These are phyloP conservation scores for Spiraea crenata DNA, from an alignment of 331 rosid species.

Conservation along the genomic window DNA sequence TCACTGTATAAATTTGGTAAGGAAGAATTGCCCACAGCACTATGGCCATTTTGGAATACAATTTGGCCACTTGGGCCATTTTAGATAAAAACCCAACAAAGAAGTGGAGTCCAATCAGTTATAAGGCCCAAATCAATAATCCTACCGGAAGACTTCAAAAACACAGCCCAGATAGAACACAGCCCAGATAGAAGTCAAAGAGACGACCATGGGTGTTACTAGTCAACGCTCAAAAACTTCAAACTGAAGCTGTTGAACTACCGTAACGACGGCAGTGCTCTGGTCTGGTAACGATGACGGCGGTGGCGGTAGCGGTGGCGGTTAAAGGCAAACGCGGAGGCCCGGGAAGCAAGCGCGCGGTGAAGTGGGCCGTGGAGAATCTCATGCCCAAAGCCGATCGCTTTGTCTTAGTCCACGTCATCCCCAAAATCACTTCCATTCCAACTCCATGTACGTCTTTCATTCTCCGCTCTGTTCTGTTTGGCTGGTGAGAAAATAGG, in stretches of 20 bases:
- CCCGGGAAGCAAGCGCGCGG: conserved; percentile 74
- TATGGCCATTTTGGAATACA: no score
- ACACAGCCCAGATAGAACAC: no score
- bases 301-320: conserved; percentile 83
- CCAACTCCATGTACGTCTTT: conserved; percentile 59
- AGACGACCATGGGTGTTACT: no score
- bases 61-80: no score
- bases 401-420: conserved; percentile 77
- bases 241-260: no score
- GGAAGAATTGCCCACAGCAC: no score
- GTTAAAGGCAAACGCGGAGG: conserved; percentile 45
- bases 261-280: neutral
- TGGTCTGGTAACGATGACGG: conserved; percentile 33
- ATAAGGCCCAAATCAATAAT: no score
- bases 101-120: no score
- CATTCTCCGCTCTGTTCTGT: conserved; percentile 6
- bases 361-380: conserved; percentile 77
- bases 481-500: conserved; percentile 11
- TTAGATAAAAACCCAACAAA: no score
- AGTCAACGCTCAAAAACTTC: neutral
- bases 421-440: conserved; percentile 68
- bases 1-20: no score
- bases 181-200: no score
- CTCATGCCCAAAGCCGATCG: conserved; percentile 65
- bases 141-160: no score